Percentiles rank a stretch among this genome's conserved stretches.
phyloP scores from a whole-genome alignment of 139 green algal species.

The Chlamydomonas sphaeroides region DNA sequence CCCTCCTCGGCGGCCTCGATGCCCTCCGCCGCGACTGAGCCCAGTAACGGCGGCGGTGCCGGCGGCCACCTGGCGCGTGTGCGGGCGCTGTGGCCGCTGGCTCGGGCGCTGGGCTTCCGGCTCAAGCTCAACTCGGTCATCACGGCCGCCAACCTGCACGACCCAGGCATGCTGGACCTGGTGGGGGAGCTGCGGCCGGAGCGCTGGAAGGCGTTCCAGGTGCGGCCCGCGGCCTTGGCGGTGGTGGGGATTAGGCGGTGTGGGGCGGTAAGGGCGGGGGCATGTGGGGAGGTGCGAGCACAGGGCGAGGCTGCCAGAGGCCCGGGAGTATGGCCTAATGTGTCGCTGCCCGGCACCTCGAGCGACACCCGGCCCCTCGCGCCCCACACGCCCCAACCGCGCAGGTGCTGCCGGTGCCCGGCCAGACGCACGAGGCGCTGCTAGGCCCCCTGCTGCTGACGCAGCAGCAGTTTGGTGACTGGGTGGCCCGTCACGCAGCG shows the following conservation, averaged over 20 bases:
- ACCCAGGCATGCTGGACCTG: conserved; percentile 28
- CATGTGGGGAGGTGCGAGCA: no score
- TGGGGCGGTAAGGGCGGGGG: no score
- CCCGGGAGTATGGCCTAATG: no score
- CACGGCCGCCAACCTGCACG: conserved; percentile 13
- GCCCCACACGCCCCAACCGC: no score
- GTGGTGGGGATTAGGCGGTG: no score
- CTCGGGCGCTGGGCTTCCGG: conserved; percentile 33
- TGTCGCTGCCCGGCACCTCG: no score
- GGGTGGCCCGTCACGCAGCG: neutral
- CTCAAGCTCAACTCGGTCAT: conserved; percentile 53
- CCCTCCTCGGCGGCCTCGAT: no score
- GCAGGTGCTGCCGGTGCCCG: neutral
- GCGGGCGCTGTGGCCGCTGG: conserved; percentile 14
- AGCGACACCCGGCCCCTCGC: no score
- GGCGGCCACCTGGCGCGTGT: conserved; percentile 10
- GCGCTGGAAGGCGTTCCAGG: conserved; percentile 50
- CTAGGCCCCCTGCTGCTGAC: neutral
- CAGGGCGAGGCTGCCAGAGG: no score
- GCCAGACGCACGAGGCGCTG: neutral
- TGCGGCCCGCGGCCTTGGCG: no score
- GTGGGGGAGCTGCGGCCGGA: conserved; percentile 31
- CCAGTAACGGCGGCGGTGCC: neutral
- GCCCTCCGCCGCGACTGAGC: no score
- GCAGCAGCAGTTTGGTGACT: neutral